Evolutionary conservation across 768 basidiomycete species (phyloP).

Genomic region (Rubroboletus satanas): DNA sequence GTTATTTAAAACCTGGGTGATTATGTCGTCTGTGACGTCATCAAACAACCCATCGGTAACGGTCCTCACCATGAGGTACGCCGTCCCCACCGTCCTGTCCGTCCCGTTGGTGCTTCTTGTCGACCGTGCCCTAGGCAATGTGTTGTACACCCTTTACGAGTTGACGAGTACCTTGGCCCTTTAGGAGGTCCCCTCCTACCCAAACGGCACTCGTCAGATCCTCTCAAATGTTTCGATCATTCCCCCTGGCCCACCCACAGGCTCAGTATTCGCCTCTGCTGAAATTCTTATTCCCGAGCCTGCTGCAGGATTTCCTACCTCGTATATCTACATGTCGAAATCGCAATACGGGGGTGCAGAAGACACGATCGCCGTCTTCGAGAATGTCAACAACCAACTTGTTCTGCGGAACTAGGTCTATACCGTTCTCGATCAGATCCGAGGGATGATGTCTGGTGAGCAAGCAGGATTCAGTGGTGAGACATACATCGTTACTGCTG

Average conservation of each 20-base stretch:
- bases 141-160: constrained; percentile 54
- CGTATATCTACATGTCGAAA: constrained; percentile 70
- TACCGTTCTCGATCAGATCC: constrained; percentile 59
- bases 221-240: constrained; percentile 49
- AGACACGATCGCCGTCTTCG: constrained; percentile 63
- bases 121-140: constrained; percentile 37
- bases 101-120: not conserved
- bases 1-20: constrained; percentile 34
- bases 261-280: constrained; percentile 46
- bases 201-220: constrained; percentile 49
- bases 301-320: constrained; percentile 42
- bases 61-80: constrained; percentile 54
- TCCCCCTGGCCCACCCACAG: constrained; percentile 37
- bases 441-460: constrained; percentile 60
- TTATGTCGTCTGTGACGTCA: constrained; percentile 56
- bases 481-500: constrained; percentile 53
- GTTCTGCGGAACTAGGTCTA: constrained; percentile 50
- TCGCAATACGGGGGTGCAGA: constrained; percentile 55
- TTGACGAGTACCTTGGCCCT: constrained; percentile 54
- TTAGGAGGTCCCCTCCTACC: constrained; percentile 45
- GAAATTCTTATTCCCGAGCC: constrained; percentile 60
- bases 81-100: too few species aligned
- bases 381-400: constrained; percentile 38
- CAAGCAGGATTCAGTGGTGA: constrained; percentile 41
- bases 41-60: constrained; percentile 57